Evolutionary conservation across 371 early-diverging fungal genomes (phyloP).

Genomic region (Saksenaea vasiformis): DNA sequence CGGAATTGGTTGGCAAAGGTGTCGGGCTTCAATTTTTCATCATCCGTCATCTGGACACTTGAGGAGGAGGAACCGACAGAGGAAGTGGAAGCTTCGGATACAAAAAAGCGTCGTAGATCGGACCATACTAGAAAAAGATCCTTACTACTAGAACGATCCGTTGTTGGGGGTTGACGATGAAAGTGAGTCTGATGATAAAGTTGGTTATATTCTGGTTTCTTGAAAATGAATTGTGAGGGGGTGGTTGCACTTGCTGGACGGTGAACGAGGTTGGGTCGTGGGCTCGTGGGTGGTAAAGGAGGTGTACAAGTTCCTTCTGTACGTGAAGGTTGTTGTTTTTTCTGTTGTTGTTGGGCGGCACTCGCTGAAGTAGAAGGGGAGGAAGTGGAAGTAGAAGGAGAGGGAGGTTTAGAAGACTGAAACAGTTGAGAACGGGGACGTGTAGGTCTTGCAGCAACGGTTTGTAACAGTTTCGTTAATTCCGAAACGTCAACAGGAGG

Average conservation of each 20-base stretch:
- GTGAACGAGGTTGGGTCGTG: conserved; percentile 17
- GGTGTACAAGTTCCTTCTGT: conserved; percentile 2
- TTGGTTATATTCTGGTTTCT: conserved; percentile 40
- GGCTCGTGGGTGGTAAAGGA: conserved; percentile 6
- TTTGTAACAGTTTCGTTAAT: conserved; percentile 33
- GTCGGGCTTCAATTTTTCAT: neutral
- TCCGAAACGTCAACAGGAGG: conserved; percentile 36
- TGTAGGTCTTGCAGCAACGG: conserved; percentile 11
- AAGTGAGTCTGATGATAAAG: conserved; percentile 43
- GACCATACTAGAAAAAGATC: conserved; percentile 25
- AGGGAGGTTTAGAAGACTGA: conserved; percentile 32
- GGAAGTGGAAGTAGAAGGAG: conserved; percentile 21
- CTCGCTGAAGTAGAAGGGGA: conserved; percentile 15
- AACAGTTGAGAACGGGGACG: conserved; percentile 43
- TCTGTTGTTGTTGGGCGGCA: neutral
- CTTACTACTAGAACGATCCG: neutral
- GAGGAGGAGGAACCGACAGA: conserved; percentile 12
- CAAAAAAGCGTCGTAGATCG: conserved; percentile 28
- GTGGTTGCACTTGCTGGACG: conserved; percentile 26
- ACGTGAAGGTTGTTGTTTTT: neutral
- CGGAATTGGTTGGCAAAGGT: conserved; percentile 34
- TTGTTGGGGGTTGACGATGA: conserved; percentile 20
- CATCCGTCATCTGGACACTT: neutral
- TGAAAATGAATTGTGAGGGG: conserved; percentile 43
- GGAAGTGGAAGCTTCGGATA: conserved; percentile 16